Evolutionary conservation across 2,329 filamentous ascomycete genomes (phyloP), one percentile per base, ranked within the genome.

Genomic region (Volutella citrinella): DNA sequence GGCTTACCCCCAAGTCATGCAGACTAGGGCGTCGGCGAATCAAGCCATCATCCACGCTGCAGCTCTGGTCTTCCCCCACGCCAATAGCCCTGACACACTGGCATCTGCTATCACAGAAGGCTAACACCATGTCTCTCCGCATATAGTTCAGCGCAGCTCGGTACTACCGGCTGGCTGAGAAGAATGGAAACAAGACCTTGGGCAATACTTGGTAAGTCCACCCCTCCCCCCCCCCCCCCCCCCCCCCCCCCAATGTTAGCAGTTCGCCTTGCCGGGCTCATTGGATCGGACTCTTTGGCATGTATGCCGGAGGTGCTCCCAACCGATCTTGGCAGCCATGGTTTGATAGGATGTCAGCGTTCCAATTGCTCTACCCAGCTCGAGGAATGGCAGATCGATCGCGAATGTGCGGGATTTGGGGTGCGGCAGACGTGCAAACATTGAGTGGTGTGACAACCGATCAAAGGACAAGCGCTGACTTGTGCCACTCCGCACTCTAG

Each of bases 151-250:
- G 74, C 52, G 76, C 93, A 53, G 90, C 93, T 49, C 87, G 85
- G 64, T 96, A 96, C 67, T 88, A 95, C 63, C 87, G 91, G 55
- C 75, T 91, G 55, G 90, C 93, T 22, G 93, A 97, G 66, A 74
- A 87, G 55, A 86, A 82, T 57, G 91, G 91, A 31, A 85, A 82
- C 64, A 96, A 95, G 70, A 89, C 81, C 35, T 70, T 97, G 46
- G 93, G 93, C 43, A 96, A 97, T 68, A 85, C 87, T 52, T 98
- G 93, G 91, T 96, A 82, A 64, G 86, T 77, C 28, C 40, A 44
- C 27, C 36, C 46, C 36, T 42, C 34, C 28, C 32, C 23, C 36
- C 34, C 30, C 38, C 19, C 31, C 45, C 38, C 28, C 27, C 28
- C 30, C 23, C 15, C 26, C 40, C 34, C 27, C 39, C 41, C 35